phyloP scores from a whole-genome alignment of 2,329 filamentous ascomycete species.

The Aureobasidium vineae region DNA sequence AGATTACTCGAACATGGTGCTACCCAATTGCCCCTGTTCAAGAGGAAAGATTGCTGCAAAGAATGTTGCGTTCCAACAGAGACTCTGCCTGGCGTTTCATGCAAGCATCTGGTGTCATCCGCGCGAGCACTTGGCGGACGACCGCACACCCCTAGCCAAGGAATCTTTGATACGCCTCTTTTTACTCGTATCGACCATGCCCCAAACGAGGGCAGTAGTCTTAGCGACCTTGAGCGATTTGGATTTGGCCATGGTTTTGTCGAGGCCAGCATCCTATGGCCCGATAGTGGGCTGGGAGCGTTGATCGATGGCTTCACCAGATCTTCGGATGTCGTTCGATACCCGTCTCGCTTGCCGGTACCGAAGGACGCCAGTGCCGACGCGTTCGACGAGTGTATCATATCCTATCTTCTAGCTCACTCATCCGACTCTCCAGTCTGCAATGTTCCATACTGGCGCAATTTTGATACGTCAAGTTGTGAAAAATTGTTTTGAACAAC shows the following conservation, averaged over 20 bases:
- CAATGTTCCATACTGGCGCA: too few relatives aligned
- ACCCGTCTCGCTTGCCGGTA: constrained; percentile 49
- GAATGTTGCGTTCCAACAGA: constrained; percentile 56
- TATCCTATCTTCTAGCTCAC: constrained; percentile 57
- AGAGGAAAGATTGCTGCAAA: constrained; percentile 55
- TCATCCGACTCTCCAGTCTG: constrained; percentile 53
- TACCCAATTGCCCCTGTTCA: constrained; percentile 58
- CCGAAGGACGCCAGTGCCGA: constrained; percentile 50
- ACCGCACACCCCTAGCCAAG: constrained; percentile 44
- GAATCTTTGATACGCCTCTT: constrained; percentile 31
- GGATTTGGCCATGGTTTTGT: constrained; percentile 64
- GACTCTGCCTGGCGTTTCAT: constrained; percentile 60
- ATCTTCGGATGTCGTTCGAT: constrained; percentile 37
- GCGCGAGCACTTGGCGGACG: constrained; percentile 56
- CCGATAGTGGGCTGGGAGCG: constrained; percentile 57
- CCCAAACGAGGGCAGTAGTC: constrained; percentile 37
- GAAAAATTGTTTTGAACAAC: too few relatives aligned
- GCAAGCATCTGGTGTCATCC: constrained; percentile 61
- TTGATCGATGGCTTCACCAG: constrained; percentile 58
- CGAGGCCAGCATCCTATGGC: constrained; percentile 61
- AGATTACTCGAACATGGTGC: constrained; percentile 55
- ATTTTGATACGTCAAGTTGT: too few relatives aligned
- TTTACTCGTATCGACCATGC: constrained; percentile 53
- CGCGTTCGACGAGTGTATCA: constrained; percentile 56
- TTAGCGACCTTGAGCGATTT: constrained; percentile 52